Base-by-base conservation (phyloP, 108 stramenopile species). In the Skeletonema menzelii region DNA sequence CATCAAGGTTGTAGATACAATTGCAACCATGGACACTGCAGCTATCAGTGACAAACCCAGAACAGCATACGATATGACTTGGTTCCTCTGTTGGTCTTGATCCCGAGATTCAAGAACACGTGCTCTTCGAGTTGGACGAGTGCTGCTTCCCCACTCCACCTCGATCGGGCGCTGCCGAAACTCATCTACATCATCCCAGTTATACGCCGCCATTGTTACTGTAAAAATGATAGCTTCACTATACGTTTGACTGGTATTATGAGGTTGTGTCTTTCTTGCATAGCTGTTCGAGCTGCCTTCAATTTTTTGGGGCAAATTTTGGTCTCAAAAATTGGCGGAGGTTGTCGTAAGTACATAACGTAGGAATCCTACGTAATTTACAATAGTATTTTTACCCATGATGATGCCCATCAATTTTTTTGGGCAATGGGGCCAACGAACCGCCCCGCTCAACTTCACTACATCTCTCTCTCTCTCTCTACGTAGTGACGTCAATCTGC, bases 91-190 rank as follows among this genome's bases (percentile, higher is more conserved):
- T 24, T 5, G 13, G 27, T 38, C 11, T 44, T 57, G 56, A 17
- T 22, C 37, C 7, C 42, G 49, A 22, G 19, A 19, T 56, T 35
- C 62, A 49, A 17, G 17, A 2, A 17, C 53, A 40, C 72, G 62
- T 6, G 17, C 63, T 64, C 72, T 56, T 49, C 72, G 55, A 8
- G 63, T 70, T 56, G 17, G 59, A 70, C 17, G 35, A 15, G 34
- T 17, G n/a, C 42, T 71, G n/a, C 32, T 46, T 56, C 70, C 74
- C 74, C 70, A 72, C 13, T 71, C 74, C 62, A 72, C 74, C 27
- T 62, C 71, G 49, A 75, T 30, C 11, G 34, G 68, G 3, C 63
- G 31, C 8, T 62, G 58, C 22, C 46, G 69, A 22, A 53, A 53
- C 49, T 53, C 49, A 0, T 53, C 49, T 53, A 65, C 59, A 53